Base-by-base conservation (phyloP, 176 grass and related monocot genomes). In the Bolboschoenus planiculmis region DNA sequence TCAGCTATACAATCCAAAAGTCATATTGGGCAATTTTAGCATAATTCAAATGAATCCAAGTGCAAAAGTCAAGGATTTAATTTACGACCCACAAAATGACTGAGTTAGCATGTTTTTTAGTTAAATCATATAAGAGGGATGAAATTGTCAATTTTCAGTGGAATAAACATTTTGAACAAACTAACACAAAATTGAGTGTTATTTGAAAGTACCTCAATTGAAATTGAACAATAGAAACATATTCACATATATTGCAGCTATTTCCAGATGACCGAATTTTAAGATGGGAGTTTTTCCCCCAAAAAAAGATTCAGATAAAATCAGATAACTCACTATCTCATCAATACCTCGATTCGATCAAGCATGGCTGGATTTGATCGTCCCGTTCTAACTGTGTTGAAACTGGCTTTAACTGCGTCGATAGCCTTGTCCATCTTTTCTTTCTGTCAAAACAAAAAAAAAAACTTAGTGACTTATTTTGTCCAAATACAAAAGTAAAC, bases 361-460 rank as follows among this genome's bases (percentile, higher is more conserved):
- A 99, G 91, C 96, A 99, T 99, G 51, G 92, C 50, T 3, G 89
- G 96, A 86, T 99, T 99, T 58, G 96, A 91, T 21, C 96, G 88
- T 20, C 96, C 96, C 53, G 96, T 99, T 81, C 96, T 93, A 68
- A 95, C 92, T 80, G 96, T 89, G 56, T 99, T 95, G 83, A 99
- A 99, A 85, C 90, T 95, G 48, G 34, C 68, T 81, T 85, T 85
- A 57, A 99, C 71, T 11, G 85, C 88, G 87, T 99, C 92, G 40
- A 99, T 87, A 37, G 96, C 90, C 83, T 91, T 95, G 33, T 99
- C 92, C 92, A 99, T 99, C 86, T 86, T 99, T 48, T 93, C 91
- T 90, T 87, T 93, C 96, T 99, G 81, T 30, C 78, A 84, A 57
- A 67, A 15, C 15, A 70, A 79, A 54, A 83, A 14, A 63, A 33